These are phyloP conservation scores for Vaccinium macrocarpon DNA, from an alignment of 148 eudicot genomes.

Conservation along the genomic window DNA sequence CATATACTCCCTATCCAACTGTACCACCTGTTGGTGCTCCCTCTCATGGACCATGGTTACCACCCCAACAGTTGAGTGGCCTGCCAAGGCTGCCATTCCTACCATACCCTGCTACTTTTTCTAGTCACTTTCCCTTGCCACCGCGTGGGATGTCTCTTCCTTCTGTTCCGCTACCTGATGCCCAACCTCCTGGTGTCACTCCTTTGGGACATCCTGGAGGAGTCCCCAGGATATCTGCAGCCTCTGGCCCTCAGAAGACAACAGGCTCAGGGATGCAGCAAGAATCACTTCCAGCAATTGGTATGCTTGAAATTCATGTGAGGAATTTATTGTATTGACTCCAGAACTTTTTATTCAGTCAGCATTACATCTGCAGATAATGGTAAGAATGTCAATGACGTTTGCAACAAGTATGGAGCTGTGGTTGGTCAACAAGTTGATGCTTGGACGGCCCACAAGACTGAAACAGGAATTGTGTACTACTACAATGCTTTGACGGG, in stretches of 20 bases:
- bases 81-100: slow-evolving; percentile 55
- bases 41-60: slow-evolving; percentile 72
- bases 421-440: slow-evolving; percentile 43
- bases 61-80: slow-evolving; percentile 51
- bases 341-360: neutral
- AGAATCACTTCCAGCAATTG: slow-evolving; percentile 78
- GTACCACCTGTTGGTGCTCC: slow-evolving; percentile 45
- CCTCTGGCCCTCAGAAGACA: slow-evolving; percentile 36
- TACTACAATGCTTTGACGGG: slow-evolving; percentile 86
- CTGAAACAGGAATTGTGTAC: slow-evolving; percentile 79
- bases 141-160: slow-evolving; percentile 51
- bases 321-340: neutral
- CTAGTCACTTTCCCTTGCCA: slow-evolving; percentile 63
- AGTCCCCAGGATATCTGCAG: slow-evolving; percentile 19
- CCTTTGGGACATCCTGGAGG: slow-evolving; percentile 46
- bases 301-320: slow-evolving; percentile 34
- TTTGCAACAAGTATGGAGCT: slow-evolving; percentile 31
- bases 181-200: slow-evolving; percentile 82
- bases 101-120: slow-evolving; percentile 54
- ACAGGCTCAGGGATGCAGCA: slow-evolving; percentile 36
- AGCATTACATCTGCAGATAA: slow-evolving; percentile 37
- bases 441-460: slow-evolving; percentile 93
- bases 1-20: slow-evolving; percentile 44
- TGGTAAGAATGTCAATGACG: slow-evolving; percentile 35
- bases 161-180: slow-evolving; percentile 59